Percentiles rank a stretch among this genome's conserved stretches.
phyloP scores from a whole-genome alignment of 1,284 basidiomycete genomes.

The Cutaneotrichosporon dermatis region DNA sequence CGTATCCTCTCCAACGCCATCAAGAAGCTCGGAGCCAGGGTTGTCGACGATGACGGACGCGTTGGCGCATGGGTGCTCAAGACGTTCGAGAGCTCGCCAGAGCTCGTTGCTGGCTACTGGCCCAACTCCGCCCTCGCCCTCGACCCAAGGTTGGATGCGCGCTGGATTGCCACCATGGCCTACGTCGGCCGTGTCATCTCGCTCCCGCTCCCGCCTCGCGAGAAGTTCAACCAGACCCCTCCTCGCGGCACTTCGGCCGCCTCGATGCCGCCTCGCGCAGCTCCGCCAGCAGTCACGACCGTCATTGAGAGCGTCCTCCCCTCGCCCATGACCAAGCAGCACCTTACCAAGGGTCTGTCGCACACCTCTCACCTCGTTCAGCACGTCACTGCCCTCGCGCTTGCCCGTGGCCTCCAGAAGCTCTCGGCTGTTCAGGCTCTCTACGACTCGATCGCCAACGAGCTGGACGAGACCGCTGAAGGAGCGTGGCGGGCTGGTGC shows the following conservation, averaged over 20 bases:
- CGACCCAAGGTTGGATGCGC: conserved; percentile 78
- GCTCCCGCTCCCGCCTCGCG: conserved; percentile 61
- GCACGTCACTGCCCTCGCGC: conserved; percentile 69
- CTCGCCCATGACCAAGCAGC: conserved; percentile 61
- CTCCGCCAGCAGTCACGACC: conserved; percentile 64
- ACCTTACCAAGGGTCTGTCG: conserved; percentile 75
- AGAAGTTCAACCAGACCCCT: conserved; percentile 54
- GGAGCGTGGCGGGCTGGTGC: conserved; percentile 66
- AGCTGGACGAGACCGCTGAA: conserved; percentile 55
- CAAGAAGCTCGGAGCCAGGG: conserved; percentile 59
- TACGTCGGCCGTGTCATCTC: conserved; percentile 73
- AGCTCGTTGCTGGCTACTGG: conserved; percentile 80
- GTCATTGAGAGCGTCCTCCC: conserved; percentile 75
- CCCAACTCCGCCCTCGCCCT: conserved; percentile 65
- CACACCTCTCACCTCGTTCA: conserved; percentile 68
- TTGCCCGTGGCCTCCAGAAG: conserved; percentile 69
- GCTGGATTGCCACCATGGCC: conserved; percentile 83
- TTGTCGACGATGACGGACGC: conserved; percentile 77
- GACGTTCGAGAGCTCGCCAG: conserved; percentile 74
- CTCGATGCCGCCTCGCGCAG: conserved; percentile 56
- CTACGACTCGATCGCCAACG: conserved; percentile 55
- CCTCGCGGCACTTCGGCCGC: conserved; percentile 27
- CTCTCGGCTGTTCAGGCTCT: conserved; percentile 57
- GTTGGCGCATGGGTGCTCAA: conserved; percentile 72
- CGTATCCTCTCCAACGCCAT: conserved; percentile 75